Evolutionary conservation across 306 rosid genomes (phyloP), one percentile per base, ranked within the genome.

Genomic region (Astragalus membranaceus): DNA sequence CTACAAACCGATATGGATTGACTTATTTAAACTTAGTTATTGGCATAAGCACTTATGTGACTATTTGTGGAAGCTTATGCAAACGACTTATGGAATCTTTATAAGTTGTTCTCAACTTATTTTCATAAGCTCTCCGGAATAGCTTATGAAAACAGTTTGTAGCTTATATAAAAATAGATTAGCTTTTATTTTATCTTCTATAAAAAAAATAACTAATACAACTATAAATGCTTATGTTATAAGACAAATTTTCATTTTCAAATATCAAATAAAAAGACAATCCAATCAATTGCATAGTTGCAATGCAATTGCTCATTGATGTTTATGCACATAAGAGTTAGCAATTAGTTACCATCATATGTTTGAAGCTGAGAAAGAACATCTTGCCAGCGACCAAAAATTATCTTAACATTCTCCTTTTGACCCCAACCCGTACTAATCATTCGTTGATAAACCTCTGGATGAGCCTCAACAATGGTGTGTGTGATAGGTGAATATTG

Each of bases 341-440:
- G 35, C 58, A 39, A 39, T 35, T 10, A 81, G 76, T 78, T 74
- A 94, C 97, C 99, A 64, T 94, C 97, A 72, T 87, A 91, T 29
- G 84, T 73, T 61, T 74, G 85, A 70, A 91, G 95, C 74, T 84
- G 85, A 67, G 86, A 30, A 23, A 91, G 72, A 62, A 91, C 89
- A 79, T 94, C 96, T 83, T 91, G 97, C 96, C 97, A 91, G 15
- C 92, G 91, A 11, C 95, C 97, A 74, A 81, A 89, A 76, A 94
- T 12, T 2, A 94, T 78, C 79, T 82, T 86, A 2, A 94, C 96
- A 64, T 84, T 87, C 23, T 81, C 81, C 78, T 89, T 91, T 62
- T 88, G 65, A 2, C 78, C 92, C 96, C 96, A 94, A 50, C 97
- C 91, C 0, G 75, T 37, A 14, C 33, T 51, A 74, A 94, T 55